These are phyloP conservation scores for Cyberlindnera xylosilytica DNA, from an alignment of 805 yeast species.

Conservation along the genomic window DNA sequence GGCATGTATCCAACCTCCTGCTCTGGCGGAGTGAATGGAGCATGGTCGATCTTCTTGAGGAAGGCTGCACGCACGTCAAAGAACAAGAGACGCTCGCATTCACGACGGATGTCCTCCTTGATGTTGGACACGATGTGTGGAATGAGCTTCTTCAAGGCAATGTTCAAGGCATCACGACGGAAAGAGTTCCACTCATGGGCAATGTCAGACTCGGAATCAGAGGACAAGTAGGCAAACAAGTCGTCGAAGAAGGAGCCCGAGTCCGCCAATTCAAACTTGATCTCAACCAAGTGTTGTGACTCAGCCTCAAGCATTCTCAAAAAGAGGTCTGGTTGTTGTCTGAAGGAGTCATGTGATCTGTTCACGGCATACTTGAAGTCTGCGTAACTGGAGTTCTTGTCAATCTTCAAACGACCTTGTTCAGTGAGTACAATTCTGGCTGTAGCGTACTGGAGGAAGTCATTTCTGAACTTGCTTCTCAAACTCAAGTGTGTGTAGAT, in stretches of 20 bases:
- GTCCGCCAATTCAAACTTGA: slow-evolving; percentile 51
- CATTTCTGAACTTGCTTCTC: slow-evolving; percentile 64
- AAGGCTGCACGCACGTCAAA: slow-evolving; percentile 69
- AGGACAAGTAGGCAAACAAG: slow-evolving; percentile 51
- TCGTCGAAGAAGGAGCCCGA: slow-evolving; percentile 41
- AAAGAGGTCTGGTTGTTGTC: slow-evolving; percentile 72
- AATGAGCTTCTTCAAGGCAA: slow-evolving; percentile 65
- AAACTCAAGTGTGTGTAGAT: slow-evolving; percentile 77
- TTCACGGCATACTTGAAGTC: slow-evolving; percentile 90
- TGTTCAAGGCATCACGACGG: slow-evolving; percentile 62
- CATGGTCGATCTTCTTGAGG: slow-evolving; percentile 77
- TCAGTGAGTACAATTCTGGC: slow-evolving; percentile 79
- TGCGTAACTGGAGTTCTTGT: slow-evolving; percentile 74
- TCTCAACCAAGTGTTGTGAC: slow-evolving; percentile 62
- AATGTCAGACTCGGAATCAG: slow-evolving; percentile 75
- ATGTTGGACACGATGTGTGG: slow-evolving; percentile 69
- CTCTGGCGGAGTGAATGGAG: slow-evolving; percentile 83
- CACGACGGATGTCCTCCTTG: slow-evolving; percentile 76
- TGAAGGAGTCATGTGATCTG: slow-evolving; percentile 72
- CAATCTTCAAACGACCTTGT: slow-evolving; percentile 76
- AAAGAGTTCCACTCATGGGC: slow-evolving; percentile 79
- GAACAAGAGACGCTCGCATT: slow-evolving; percentile 68
- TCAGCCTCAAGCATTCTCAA: slow-evolving; percentile 93
- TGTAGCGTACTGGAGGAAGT: slow-evolving; percentile 59
- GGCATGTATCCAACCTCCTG: slow-evolving; percentile 81